Conservation (phyloP, 257 asterid species). For the Penstemon newberryi region DNA sequence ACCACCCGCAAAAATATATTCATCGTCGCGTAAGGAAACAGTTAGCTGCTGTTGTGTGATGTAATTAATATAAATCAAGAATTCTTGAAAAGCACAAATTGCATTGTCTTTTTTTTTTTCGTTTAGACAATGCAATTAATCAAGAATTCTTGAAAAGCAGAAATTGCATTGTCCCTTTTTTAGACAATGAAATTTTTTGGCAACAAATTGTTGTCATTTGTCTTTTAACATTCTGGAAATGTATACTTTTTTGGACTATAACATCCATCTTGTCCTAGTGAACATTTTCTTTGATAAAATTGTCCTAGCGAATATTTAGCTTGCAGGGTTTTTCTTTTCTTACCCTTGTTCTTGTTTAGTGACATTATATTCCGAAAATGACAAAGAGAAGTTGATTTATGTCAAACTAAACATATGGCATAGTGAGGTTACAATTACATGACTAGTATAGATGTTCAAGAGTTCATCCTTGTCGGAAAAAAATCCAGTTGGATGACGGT, state of each 20-base stretch:
- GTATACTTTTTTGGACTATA: neutral
- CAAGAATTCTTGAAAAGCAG: neutral
- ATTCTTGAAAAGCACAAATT: neutral
- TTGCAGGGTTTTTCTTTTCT: too few relatives aligned
- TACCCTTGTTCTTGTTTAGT: too few relatives aligned
- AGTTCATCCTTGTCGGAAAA: neutral
- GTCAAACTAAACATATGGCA: too few relatives aligned
- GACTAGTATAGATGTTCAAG: neutral
- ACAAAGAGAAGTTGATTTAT: too few relatives aligned
- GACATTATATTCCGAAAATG: too few relatives aligned
- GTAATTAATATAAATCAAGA: neutral
- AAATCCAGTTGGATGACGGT: neutral
- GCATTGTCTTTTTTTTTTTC: neutral
- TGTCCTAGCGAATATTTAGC: too few relatives aligned
- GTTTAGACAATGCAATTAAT: too few relatives aligned
- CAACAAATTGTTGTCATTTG: neutral
- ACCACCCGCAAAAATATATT: neutral
- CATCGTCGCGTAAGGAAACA: neutral
- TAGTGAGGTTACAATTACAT: too few relatives aligned
- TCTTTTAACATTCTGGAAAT: neutral
- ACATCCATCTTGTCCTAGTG: neutral
- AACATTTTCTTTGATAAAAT: too few relatives aligned
- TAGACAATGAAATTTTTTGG: too few relatives aligned
- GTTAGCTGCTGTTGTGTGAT: constrained; percentile 10
- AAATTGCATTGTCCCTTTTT: neutral